Conservation (phyloP, 768 basidiomycete genomes). For the Tulasnella sp. region DNA sequence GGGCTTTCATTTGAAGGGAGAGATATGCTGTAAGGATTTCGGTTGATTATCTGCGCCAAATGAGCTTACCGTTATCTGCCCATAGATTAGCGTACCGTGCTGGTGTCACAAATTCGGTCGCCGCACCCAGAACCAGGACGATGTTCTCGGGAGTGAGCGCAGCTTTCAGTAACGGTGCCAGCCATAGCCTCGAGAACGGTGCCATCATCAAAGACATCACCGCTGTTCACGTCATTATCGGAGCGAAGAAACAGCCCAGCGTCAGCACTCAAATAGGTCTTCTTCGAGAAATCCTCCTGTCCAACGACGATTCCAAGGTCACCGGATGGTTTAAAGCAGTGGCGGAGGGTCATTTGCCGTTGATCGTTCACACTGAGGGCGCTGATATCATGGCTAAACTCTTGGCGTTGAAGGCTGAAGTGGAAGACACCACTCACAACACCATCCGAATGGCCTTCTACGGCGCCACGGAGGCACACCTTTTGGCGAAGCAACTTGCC, state of each 20-base stretch:
- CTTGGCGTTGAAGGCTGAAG: constrained; percentile 59
- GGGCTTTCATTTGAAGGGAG: constrained; percentile 67
- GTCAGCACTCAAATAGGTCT: constrained; percentile 79
- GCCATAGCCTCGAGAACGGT: constrained; percentile 55
- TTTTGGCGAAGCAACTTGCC: constrained; percentile 69
- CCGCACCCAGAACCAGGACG: constrained; percentile 54
- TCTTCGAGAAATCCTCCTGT: constrained; percentile 60
- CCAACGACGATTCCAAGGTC: constrained; percentile 35
- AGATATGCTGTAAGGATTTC: constrained; percentile 57
- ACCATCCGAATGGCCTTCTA: constrained; percentile 50
- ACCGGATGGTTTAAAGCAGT: constrained; percentile 48
- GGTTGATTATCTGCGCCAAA: constrained; percentile 10
- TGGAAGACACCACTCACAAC: constrained; percentile 46
- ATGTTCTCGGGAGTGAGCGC: constrained; percentile 63
- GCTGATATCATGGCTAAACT: constrained; percentile 69
- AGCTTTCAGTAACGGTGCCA: constrained; percentile 57
- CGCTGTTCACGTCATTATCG: constrained; percentile 63
- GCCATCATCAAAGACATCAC: constrained; percentile 60
- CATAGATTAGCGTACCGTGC: constrained; percentile 65
- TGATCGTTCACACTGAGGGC: constrained; percentile 60
- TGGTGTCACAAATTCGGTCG: constrained; percentile 69
- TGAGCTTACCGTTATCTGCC: constrained; percentile 16
- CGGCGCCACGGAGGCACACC: constrained; percentile 63
- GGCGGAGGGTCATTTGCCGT: constrained; percentile 51
- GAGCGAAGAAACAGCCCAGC: constrained; percentile 45